Evolutionary conservation across 257 asterid species (phyloP), one percentile per base, ranked within the genome.

Genomic region (Penstemon eatonii): DNA sequence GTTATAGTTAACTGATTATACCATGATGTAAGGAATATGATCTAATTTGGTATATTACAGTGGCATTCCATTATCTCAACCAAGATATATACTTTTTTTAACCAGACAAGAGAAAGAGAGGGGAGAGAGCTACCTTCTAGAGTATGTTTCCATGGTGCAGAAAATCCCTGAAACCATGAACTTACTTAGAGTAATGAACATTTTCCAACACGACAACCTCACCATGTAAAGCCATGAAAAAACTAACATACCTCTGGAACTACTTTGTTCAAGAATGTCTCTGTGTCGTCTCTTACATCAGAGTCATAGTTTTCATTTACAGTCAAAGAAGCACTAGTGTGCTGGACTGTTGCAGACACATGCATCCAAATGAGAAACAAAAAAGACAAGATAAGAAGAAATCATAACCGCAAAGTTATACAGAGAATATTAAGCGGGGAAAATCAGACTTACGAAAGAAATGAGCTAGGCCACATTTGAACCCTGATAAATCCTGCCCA

Each of bases 321-420:
- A 67, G 99, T 93, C 83, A 93, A 80, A n/a, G 99, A 93, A 68
- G 99, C 97, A 79, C 99, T 93, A 7, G 97, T 93, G 72, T 93
- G 99, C 76, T 93, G 99, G 86, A 93, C 99, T 93, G 96, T 80
- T 69, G 46, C 45, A 78, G 71, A 63, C 46, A 72, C 19, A 81
- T 43, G 69, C 54, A 70, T 41, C 59, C 39, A 74, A 65, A 79
- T 45, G 55, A 45, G 52, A 38, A 47, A 11, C 46, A 56, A 7
- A 18, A 58, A 60, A 15, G 39, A 36, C 52, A 60, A 40, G 18
- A 40, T n/a, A 59, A 7, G 43, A 52, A 36, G n/a, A 12, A 64
- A 50, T 15, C 33, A 38, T 19, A 10, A 40, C 51, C 18, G 69
- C 44, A 7, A 55, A 54, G 47, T 38, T 19, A 42, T 0, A 51